These are phyloP conservation scores for Lichtheimia ramosa DNA, from an alignment of 371 early-diverging fungal genomes.

Conservation along the genomic window DNA sequence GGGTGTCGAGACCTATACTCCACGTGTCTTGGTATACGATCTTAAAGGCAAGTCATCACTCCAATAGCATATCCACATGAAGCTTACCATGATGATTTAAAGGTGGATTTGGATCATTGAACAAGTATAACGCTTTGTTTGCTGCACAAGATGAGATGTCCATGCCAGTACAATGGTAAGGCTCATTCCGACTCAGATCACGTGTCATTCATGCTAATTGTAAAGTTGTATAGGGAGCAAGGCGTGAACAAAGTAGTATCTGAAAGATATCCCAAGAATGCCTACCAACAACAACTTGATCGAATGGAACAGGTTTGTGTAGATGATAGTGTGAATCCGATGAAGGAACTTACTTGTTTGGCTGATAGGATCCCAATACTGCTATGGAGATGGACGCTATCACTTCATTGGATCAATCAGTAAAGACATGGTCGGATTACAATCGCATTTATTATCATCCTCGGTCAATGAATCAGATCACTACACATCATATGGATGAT, in stretches of 20 bases:
- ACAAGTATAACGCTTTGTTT: constrained; percentile 65
- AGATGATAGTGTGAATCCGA: neutral
- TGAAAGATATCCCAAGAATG: constrained; percentile 43
- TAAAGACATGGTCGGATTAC: constrained; percentile 82
- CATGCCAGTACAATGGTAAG: constrained; percentile 34
- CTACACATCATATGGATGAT: constrained; percentile 65
- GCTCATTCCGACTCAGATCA: neutral
- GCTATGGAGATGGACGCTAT: constrained; percentile 22
- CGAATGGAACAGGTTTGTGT: constrained; percentile 30
- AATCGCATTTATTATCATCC: constrained; percentile 78
- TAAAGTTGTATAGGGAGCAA: constrained; percentile 43
- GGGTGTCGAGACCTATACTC: constrained; percentile 74
- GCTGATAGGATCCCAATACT: constrained; percentile 7
- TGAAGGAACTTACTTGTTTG: neutral
- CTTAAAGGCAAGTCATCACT: constrained; percentile 51
- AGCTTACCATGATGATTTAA: neutral
- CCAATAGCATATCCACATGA: no score
- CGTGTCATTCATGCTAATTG: neutral
- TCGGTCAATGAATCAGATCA: constrained; percentile 61
- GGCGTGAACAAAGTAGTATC: constrained; percentile 37
- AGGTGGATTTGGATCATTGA: constrained; percentile 75
- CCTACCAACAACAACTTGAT: constrained; percentile 57
- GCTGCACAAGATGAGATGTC: constrained; percentile 21
- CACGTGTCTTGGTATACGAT: constrained; percentile 78
- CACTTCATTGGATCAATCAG: constrained; percentile 33